These are phyloP conservation scores for Solanum chiquidenum DNA, from an alignment of 257 asterid species.

Conservation along the genomic window DNA sequence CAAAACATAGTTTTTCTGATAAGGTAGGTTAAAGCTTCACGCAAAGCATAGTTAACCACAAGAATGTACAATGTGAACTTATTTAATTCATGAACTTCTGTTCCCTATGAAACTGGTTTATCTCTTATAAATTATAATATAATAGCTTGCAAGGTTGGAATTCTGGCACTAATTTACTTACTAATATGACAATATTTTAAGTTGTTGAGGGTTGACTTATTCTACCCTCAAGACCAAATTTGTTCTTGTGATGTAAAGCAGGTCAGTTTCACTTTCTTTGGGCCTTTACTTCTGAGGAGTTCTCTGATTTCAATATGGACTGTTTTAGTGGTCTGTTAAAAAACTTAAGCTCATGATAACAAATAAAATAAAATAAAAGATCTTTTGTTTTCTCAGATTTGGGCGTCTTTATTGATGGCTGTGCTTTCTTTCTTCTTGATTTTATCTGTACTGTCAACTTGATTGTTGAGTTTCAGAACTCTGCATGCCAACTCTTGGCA, in stretches of 20 bases:
- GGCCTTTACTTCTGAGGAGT: background rate
- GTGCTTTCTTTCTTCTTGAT: background rate
- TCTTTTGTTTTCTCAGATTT: background rate
- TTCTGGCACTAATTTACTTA: background rate
- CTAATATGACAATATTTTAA: background rate
- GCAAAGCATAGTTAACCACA: background rate
- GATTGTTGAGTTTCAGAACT: background rate
- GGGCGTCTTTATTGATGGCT: background rate
- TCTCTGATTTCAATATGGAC: background rate
- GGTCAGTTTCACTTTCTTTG: background rate
- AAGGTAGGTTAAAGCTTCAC: background rate
- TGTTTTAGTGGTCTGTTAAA: background rate
- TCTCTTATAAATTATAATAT: background rate
- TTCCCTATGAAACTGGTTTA: background rate
- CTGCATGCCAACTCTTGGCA: background rate
- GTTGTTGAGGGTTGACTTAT: background rate
- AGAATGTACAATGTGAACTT: background rate
- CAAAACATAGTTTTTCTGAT: background rate
- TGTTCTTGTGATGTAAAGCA: background rate
- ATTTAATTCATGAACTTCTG: background rate
- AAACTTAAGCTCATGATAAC: background rate
- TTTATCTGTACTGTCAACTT: background rate
- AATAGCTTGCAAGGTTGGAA: background rate
- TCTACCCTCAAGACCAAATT: too few species aligned
- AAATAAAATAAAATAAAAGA: background rate